Base-by-base conservation (phyloP, 2,329 filamentous ascomycete species). In the Penicillium sp. region DNA sequence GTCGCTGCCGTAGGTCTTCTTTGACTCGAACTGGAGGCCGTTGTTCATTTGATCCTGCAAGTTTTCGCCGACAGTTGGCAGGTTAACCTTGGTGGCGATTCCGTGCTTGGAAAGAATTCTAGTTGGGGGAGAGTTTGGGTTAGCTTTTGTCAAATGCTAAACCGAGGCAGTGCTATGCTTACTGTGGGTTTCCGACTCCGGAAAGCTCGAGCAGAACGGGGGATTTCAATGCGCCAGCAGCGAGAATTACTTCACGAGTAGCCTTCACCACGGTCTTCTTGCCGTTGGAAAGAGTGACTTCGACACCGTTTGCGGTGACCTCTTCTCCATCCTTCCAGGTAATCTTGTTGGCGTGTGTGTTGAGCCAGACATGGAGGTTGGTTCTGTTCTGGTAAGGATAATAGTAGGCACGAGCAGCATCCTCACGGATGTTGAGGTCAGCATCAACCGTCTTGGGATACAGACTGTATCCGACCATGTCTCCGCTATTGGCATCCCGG, bases 181-280 rank as follows among this genome's bases (percentile, higher is more conserved):
- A 71, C 67, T 60, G 50, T 19, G 67, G 70, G 57, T 70, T 72
- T 62, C 86, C 86, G 35, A 88, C 75, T 0, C 86, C 86, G 0
- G 84, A 87, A 1, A 86, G 75, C 63, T 88, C 85, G 21, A 83
- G 79, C 19, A 85, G 75, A 68, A 80, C 81, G 8, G 81, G 86
- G 6, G 82, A 85, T 65, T 80, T 80, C 50, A 83, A 72, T 23
- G 81, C 80, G 0, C 86, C 86, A 0, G 85, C 84, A 1, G 83
- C 81, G 2, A 89, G 71, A 46, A 89, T 80, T 10, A 88, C 79
- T 62, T 88, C 86, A 49, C 70, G 71, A 41, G 61, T 67, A 62
- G 67, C 75, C n/a, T 64, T 75, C 13, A 76, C 69, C 0, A 58
- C 54, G 13, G 53, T 56, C 1, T 58, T 59, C 5, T 54, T 66